Evolutionary conservation across 176 grass and related monocot genomes (phyloP).

Genomic region (Aegilops bicornis): DNA sequence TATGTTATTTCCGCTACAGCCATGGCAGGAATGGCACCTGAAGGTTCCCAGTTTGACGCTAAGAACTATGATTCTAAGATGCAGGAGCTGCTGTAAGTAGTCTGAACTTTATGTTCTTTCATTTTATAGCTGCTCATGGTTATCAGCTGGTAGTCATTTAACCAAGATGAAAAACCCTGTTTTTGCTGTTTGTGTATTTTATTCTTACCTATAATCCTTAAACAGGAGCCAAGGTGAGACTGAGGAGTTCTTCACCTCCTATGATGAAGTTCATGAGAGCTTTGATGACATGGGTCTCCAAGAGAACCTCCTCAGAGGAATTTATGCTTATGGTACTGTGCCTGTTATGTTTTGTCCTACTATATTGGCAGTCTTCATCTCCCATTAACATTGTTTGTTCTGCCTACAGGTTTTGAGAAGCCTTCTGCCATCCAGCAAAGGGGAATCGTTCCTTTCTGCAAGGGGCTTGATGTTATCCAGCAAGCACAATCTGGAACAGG

Average conservation of each 20-base stretch:
- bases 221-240: constrained; percentile 54
- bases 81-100: constrained; percentile 65
- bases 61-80: constrained; percentile 83
- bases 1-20: constrained; percentile 16
- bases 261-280: constrained; percentile 84
- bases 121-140: background rate
- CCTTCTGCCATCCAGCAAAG: constrained; percentile 94
- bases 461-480: constrained; percentile 96
- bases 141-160: background rate
- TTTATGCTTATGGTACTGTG: constrained; percentile 80
- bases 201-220: background rate
- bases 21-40: constrained; percentile 77
- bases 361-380: background rate
- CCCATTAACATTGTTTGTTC: background rate
- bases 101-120: background rate
- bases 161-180: background rate
- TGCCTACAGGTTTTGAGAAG: constrained; percentile 81
- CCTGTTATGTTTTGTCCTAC: background rate
- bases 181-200: background rate
- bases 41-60: constrained; percentile 85
- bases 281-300: constrained; percentile 97
- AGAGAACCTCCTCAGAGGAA: constrained; percentile 91
- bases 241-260: constrained; percentile 82
- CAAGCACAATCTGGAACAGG: constrained; percentile 94
- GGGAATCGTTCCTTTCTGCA: constrained; percentile 91